Evolutionary conservation across 129 eudicot genomes (phyloP), one percentile per base, ranked within the genome.

Genomic region (Arctium lappa): DNA sequence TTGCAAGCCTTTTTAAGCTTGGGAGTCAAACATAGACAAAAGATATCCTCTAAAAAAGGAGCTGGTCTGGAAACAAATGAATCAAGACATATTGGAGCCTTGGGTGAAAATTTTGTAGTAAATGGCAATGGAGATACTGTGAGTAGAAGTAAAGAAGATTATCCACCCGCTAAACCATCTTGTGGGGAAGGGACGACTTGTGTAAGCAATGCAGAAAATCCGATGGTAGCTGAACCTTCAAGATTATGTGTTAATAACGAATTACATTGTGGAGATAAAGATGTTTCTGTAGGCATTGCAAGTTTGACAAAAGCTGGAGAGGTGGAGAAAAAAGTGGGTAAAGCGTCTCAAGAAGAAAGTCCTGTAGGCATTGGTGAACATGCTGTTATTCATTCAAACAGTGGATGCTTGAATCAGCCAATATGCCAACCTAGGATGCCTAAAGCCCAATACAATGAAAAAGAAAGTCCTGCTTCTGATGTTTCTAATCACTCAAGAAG

Each of bases 1-100:
- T 83, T 95, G 44, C 80, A 85, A 13, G 80, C 69, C 4, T 93
- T 93, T 83, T 50, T 87, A 60, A 70, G 84, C 66, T 82, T 80
- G 22, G 85, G 80, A 30, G 80, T 65, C 56, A 80, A 72, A 78
- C 44, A 72, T 77, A 75, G 38, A 65, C 78, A 78, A 62, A 39
- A 82, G 32, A 66, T 39, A 31, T 74, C 77, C 22, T 46, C 90
- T 3, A 53, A 38, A 48, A 84, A 73, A 71, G 85, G 81, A 40
- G 56, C 8, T 16, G 39, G 70, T 74, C 37, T 78, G 33, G 78
- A 84, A 48, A 56, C 79, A 42, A 78, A 74, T 46, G 65, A 77
- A 56, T 63, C 74, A 42, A 85, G 83, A 56, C 40, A 78, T 75
- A 70, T 13, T 37, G 87, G 80, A 29, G 75, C 70, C 16, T 29